Evolutionary conservation across 371 early-diverging fungal genomes (phyloP).

Genomic region (Parasitella parasitica): DNA sequence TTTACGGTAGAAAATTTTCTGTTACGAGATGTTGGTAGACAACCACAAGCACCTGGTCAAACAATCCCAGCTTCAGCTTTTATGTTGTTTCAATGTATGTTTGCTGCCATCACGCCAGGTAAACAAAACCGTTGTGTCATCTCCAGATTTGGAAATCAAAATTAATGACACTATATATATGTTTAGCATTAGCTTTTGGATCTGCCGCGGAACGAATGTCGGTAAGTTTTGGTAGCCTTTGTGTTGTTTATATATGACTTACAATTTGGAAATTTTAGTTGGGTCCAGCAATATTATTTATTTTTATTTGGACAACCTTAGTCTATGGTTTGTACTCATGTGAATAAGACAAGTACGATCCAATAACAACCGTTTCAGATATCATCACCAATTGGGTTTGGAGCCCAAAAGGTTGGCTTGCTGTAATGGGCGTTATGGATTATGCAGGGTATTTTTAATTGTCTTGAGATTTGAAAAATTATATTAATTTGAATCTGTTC

Average conservation of each 20-base stretch:
- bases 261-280: constrained; percentile 22
- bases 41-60: constrained; percentile 43
- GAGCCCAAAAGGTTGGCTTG: constrained; percentile 72
- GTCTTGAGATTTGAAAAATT: too few species aligned
- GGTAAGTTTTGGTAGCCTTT: constrained; percentile 30
- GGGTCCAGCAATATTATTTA: constrained; percentile 74
- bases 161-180: not conserved
- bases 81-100: constrained; percentile 75
- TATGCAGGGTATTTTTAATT: constrained; percentile 60
- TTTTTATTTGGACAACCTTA: constrained; percentile 83
- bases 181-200: constrained; percentile 78
- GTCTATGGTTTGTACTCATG: constrained; percentile 58
- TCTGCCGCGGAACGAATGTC: constrained; percentile 85
- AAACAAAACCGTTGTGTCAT: not conserved
- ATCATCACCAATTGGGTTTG: constrained; percentile 86
- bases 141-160: constrained; percentile 7
- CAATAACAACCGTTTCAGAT: constrained; percentile 23
- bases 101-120: constrained; percentile 68
- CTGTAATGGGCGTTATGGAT: constrained; percentile 71
- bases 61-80: constrained; percentile 63
- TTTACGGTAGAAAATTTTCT: constrained; percentile 33
- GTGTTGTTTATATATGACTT: too few species aligned
- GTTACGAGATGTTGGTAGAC: constrained; percentile 40
- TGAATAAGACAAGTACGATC: not conserved
- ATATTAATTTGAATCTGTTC: not conserved